A percentile compares a stretch with the other conserved stretches of the same genome.
Conservation (phyloP, 129 eudicot genomes). For the Chrysanthemum lavandulifolium region DNA sequence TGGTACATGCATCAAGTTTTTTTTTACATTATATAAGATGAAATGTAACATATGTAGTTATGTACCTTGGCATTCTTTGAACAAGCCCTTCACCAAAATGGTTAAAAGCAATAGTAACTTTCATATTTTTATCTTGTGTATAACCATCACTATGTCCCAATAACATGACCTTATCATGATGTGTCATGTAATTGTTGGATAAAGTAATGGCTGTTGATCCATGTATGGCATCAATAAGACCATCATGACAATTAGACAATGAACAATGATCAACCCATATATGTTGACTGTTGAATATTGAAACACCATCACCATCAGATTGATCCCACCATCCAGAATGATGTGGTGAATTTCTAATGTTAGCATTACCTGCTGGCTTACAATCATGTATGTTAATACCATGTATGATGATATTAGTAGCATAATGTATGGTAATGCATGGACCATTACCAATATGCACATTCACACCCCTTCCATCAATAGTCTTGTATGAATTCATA, state of each 20-base stretch:
- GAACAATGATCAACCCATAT: slow-evolving; percentile 92
- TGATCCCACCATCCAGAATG: slow-evolving; percentile 79
- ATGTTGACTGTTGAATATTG: slow-evolving; percentile 48
- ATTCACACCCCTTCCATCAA: slow-evolving; percentile 89
- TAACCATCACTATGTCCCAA: slow-evolving; percentile 78
- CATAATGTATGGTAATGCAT: slow-evolving; percentile 78
- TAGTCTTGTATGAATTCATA: slow-evolving; percentile 78
- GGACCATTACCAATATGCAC: slow-evolving; percentile 90
- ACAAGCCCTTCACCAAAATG: slow-evolving; percentile 88
- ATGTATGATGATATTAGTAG: slow-evolving; percentile 72
- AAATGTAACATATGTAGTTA: too few species aligned
- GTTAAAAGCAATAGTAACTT: slow-evolving; percentile 76
- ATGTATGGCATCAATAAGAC: slow-evolving; percentile 76
- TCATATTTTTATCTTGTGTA: slow-evolving; percentile 69
- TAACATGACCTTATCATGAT: slow-evolving; percentile 89
- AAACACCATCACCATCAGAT: slow-evolving; percentile 82
- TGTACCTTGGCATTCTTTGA: slow-evolving; percentile 89
- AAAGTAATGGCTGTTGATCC: slow-evolving; percentile 87
- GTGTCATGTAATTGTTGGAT: slow-evolving; percentile 82
- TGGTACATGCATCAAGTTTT: too few species aligned
- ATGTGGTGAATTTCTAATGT: slow-evolving; percentile 60
- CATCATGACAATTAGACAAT: slow-evolving; percentile 74
- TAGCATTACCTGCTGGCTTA: slow-evolving; percentile 56
- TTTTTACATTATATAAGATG: too few species aligned
- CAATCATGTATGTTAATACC: slow-evolving; percentile 86